Base-by-base conservation (phyloP, 306 rosid genomes). In the Cotoneaster glaucophyllus region DNA sequence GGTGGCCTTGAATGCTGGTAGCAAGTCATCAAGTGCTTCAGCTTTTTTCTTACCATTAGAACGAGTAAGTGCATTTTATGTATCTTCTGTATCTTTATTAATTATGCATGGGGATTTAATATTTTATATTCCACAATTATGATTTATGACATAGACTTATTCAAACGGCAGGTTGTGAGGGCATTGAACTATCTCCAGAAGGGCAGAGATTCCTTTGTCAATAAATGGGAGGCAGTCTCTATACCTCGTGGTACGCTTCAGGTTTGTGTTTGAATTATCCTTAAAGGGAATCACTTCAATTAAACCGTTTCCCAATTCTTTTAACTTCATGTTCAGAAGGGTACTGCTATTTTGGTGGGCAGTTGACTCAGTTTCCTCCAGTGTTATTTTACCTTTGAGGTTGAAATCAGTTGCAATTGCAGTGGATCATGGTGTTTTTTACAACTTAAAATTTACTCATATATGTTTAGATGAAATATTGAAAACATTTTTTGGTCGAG, bases 241-340 rank as follows among this genome's bases (percentile, higher is more conserved):
- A 92, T 95, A 80, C 96, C 96, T 78, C 97, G 98, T 80, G 98
- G 98, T 82, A 92, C 97, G 22, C 96, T 95, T 82, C 98, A 95
- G 98, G 98, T 95, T 88, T 86, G 95, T 87, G 76, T 83, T 76
- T 39, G 69, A 71, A 69, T 79, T 72, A 41, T 83, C 75, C 82
- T 78, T 25, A 2, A 72, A 77, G 15, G 53, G 24, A 63, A 41
- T 77, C 25, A 68, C 59, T 57, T 41, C 41, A 71, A 34, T 64
- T 22, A 37, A 71, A 61, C 61, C 62, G 73, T 64, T 34, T 64
- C 69, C 66, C 14, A 67, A 44, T 11, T 17, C 21, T 22, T 69
- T 3, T 43, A 74, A 44, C 39, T 24, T 24, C 37, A 62, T 24
- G 4, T 10, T 19, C 14, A 43, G 8, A 14, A 73, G 31, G 41